Base-by-base conservation (phyloP, 2,329 filamentous ascomycete genomes). In the Arthrobotrys musiformis region DNA sequence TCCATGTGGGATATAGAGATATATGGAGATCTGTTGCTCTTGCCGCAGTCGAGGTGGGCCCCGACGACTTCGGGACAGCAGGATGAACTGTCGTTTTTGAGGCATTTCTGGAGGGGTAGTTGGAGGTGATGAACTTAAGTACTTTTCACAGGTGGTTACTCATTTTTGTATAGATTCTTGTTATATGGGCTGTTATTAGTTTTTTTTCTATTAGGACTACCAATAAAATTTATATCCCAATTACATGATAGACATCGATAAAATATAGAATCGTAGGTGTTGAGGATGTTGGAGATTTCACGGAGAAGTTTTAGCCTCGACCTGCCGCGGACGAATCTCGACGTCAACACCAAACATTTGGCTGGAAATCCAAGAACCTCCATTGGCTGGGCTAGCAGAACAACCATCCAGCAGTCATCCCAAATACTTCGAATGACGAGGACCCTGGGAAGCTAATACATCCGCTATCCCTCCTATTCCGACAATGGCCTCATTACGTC, bases 401-500 rank as follows among this genome's bases (percentile, higher is more conserved):
- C 44, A 48, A 48, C 61, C 50, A n/a, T 58, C 48, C 58, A 13
- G 26, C 40, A 61, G 40, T 68, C 44, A 70, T 61, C 35, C 33
- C 52, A 40, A n/a, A 15, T 9, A 61, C 58, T 26, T 61, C 61
- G 73, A 42, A 67, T 70, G 73, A 61, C 50, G 66, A 70, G 33
- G 17, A 19, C 42, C 17, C 50, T 42, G 35, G 52, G 58, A 67
- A 67, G 60, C 33, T 67, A 37, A 70, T 48, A 61, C 33, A 56
- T 48, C 48, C 37, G 19, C 64, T 26, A 60, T 42, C 42, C 19
- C 33, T 35, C 48, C 26, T 24, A 30, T 33, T 60, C 50, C 42
- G 44, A 61, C 61, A 77, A 77, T 77, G 73, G 73, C 73, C n/a
- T 63, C 73, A 24, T 37, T 77, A 58, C 73, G 73, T 17, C 66